Conservation (phyloP, 305 asterid genomes). For the Andrographis paniculata region DNA sequence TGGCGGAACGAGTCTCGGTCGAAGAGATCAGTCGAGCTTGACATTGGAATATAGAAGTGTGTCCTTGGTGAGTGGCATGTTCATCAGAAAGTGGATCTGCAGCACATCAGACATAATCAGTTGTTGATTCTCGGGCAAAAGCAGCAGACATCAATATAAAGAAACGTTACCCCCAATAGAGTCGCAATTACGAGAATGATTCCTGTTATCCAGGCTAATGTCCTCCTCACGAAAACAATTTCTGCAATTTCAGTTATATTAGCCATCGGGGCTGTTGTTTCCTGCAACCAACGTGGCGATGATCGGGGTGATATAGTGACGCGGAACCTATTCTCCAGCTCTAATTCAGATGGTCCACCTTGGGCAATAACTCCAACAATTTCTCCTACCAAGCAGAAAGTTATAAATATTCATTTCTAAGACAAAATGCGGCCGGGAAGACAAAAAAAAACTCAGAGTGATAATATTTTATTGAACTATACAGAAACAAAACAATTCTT, state of each 20-base stretch:
- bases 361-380: slow-evolving; percentile 70
- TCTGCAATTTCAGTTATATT: slow-evolving; percentile 32
- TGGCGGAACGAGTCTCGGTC: too few species aligned
- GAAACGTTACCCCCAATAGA: slow-evolving; percentile 63
- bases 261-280: slow-evolving; percentile 24
- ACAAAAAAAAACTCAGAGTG: slow-evolving; percentile 5
- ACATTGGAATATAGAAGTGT: not conserved
- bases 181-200: slow-evolving; percentile 81
- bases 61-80: slow-evolving; percentile 1
- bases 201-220: slow-evolving; percentile 94
- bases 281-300: slow-evolving; percentile 67
- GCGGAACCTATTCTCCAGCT: slow-evolving; percentile 40
- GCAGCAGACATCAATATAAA: not conserved
- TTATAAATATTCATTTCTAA: slow-evolving; percentile 14
- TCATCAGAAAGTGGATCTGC: not conserved
- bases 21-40: slow-evolving; percentile 1
- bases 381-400: slow-evolving; percentile 47
- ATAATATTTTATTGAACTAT: not conserved
- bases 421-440: not conserved
- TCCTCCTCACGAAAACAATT: slow-evolving; percentile 49
- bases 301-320: slow-evolving; percentile 38
- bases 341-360: slow-evolving; percentile 28
- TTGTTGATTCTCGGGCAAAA: not conserved
- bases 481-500: too few species aligned
- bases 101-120: not conserved